Conservation (phyloP, 371 early-diverging fungal species). For the Apophysomyces elegans region DNA sequence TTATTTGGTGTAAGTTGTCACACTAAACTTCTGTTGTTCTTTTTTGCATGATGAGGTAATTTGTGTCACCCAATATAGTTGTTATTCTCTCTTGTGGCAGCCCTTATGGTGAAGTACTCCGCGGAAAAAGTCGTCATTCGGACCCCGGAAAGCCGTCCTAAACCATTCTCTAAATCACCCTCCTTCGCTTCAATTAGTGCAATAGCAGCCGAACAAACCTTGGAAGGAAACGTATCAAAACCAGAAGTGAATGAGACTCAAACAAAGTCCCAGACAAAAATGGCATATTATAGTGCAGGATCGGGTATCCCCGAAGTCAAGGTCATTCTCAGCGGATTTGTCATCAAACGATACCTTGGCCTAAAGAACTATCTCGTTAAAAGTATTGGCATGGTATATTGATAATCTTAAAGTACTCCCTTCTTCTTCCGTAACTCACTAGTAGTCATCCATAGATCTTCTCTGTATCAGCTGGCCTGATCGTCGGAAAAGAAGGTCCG, state of each 20-base stretch:
- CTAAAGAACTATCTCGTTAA: conserved; percentile 86
- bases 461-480: conserved; percentile 83
- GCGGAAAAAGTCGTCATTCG: conserved; percentile 44
- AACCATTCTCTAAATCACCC: conserved; percentile 29
- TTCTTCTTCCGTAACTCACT: conserved; percentile 26
- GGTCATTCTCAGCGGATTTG: conserved; percentile 92
- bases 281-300: conserved; percentile 78
- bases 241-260: neutral
- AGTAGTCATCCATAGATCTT: conserved; percentile 48
- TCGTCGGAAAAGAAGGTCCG: conserved; percentile 94
- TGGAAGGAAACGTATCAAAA: conserved; percentile 1
- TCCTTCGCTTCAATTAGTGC: conserved; percentile 23
- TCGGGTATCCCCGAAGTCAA: conserved; percentile 96
- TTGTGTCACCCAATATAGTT: conserved; percentile 26
- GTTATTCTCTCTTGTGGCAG: conserved; percentile 40
- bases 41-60: conserved; percentile 8
- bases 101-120: conserved; percentile 47
- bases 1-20: conserved; percentile 43
- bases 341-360: conserved; percentile 89
- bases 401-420: conserved; percentile 34
- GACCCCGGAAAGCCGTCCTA: conserved; percentile 14
- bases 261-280: conserved; percentile 39
- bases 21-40: neutral
- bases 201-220: neutral
- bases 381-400: conserved; percentile 74